Evolutionary conservation across 2,329 filamentous ascomycete species (phyloP), one percentile per base, ranked within the genome.

Genomic region (Cucurbitaria berberidis): DNA sequence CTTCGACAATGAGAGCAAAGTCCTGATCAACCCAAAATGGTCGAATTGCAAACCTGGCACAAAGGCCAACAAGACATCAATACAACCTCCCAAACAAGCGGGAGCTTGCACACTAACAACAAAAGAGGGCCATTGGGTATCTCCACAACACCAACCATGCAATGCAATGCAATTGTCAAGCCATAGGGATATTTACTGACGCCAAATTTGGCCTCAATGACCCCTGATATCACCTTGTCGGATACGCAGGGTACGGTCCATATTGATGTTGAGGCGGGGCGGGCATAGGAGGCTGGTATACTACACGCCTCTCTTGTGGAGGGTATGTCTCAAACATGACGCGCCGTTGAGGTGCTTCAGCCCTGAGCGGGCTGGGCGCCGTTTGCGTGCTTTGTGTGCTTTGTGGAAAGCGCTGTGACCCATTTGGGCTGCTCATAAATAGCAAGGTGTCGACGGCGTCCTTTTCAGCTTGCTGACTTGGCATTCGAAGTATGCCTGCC

Each of bases 341-440:
- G 38, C 72, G 70, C 55, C 70, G 59, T 57, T 67, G 64, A 6
- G 66, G 60, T 6, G 59, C 62, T 21, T 73, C 69, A 22, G 67
- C 53, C 34, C 69, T 58, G 7, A 74, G 54, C n/a, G 70, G 60
- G 49, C 67, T 73, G 15, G 65, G 72, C 16, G 63, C 63, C 16
- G 64, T 59, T 26, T 63, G 62, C 27, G 54, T 67, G n/a, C 48
- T 57, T 6, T 70, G 63, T 26, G 54, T 67, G n/a, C 48, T 57
- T 6, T 70, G 63, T 26, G 72, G 58, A 6, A 70, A 56, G 21
- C 68, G 62, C 38, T 66, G 58, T 1, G 88, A 88, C 72, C 90
- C 89, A 15, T 87, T 87, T 0, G 89, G 89, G 57, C 88, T 90
- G 66, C 89, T 91, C 86, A 95, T 89, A 67, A 93, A 92, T 22